Evolutionary conservation across 2,329 filamentous ascomycete genomes (phyloP).

Genomic region (Diaporthe ampelina): DNA sequence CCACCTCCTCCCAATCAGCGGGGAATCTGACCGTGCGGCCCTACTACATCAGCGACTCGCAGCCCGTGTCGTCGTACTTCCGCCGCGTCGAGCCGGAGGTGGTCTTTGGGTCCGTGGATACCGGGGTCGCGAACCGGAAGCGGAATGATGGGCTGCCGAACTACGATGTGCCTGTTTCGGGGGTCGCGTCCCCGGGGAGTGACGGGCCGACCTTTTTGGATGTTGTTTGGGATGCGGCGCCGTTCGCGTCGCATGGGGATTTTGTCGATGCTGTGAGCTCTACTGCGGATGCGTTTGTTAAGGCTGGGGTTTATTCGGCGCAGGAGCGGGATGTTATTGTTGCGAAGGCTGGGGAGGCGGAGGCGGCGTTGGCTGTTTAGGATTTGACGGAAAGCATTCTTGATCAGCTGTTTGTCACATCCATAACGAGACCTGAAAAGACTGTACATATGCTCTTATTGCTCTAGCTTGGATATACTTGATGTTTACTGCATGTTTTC

Average conservation of each 20-base stretch:
- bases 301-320: constrained; percentile 1
- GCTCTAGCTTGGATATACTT: too few relatives aligned
- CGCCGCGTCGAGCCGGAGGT: constrained; percentile 49
- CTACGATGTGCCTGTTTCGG: constrained; percentile 50
- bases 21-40: constrained; percentile 46
- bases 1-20: constrained; percentile 8
- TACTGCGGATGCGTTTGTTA: not conserved
- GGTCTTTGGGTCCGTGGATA: constrained; percentile 47
- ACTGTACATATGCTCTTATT: not conserved
- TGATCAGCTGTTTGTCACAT: too few relatives aligned
- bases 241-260: constrained; percentile 43
- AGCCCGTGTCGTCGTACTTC: constrained; percentile 51
- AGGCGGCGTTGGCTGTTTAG: not conserved
- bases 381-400: not conserved
- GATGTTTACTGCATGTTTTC: too few relatives aligned
- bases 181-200: constrained; percentile 47
- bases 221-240: constrained; percentile 50
- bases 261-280: not conserved
- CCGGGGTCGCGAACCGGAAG: constrained; percentile 49
- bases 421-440: not conserved
- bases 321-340: not conserved
- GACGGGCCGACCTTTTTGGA: constrained; percentile 52
- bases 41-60: constrained; percentile 50
- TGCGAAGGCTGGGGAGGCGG: constrained; percentile 12
- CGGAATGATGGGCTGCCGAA: constrained; percentile 49